Conservation (phyloP, 495 filamentous ascomycete genomes). For the Penicillium pancosmium region DNA sequence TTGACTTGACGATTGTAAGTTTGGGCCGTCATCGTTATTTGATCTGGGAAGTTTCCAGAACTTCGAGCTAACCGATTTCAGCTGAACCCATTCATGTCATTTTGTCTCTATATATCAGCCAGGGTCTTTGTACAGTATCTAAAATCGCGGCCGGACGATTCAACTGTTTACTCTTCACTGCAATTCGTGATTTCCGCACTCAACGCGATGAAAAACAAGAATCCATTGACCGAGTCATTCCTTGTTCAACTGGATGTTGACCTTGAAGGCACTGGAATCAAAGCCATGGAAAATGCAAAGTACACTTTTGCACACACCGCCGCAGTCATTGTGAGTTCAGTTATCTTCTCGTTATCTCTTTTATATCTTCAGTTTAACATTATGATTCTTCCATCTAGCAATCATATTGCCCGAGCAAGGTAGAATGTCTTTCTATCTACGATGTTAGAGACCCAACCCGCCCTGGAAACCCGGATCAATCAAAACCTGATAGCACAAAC, state of each 20-base stretch:
- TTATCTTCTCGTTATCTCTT: not conserved
- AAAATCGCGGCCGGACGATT: conserved; percentile 84
- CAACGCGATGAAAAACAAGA: conserved; percentile 82
- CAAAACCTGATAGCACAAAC: conserved; percentile 11
- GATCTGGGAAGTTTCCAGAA: not conserved
- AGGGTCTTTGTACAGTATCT: conserved; percentile 95
- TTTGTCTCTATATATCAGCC: conserved; percentile 92
- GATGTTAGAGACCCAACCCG: conserved; percentile 17
- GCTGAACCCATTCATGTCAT: conserved; percentile 97
- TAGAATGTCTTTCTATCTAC: conserved; percentile 19
- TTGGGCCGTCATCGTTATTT: not conserved
- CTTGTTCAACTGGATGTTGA: conserved; percentile 92
- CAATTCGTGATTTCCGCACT: conserved; percentile 89
- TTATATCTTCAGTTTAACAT: not conserved
- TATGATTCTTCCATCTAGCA: conserved; percentile 16
- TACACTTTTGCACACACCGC: conserved; percentile 3
- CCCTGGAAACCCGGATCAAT: not conserved
- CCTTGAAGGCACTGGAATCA: conserved; percentile 65
- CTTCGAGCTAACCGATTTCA: conserved; percentile 41
- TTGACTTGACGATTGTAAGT: conserved; percentile 83
- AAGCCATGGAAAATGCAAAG: conserved; percentile 18
- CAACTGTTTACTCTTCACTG: conserved; percentile 77
- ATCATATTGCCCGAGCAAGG: conserved; percentile 9
- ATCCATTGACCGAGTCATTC: conserved; percentile 94
- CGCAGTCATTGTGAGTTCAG: conserved; percentile 20